A percentile compares a stretch with the other conserved stretches of the same genome.
Evolutionary conservation across 805 yeast genomes (phyloP).

Genomic region (Barnettozyma salicaria): DNA sequence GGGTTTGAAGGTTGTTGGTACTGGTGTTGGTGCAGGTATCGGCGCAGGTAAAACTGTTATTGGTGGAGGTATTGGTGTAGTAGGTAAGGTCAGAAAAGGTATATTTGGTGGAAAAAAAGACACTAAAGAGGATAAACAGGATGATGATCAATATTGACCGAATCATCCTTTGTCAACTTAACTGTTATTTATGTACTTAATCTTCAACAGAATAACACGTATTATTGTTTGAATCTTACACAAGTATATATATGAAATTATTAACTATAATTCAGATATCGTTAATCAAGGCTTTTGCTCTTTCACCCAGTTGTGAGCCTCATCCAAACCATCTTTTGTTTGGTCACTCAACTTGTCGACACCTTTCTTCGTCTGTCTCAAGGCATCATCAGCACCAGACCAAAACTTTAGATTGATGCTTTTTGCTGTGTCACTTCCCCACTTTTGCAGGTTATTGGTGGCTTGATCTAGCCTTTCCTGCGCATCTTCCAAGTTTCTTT

Average conservation of each 20-base stretch:
- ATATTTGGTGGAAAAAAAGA: constrained; percentile 31
- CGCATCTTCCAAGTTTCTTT: constrained; percentile 27
- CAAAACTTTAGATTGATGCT: constrained; percentile 27
- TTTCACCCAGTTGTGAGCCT: constrained; percentile 21
- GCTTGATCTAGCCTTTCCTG: constrained; percentile 19
- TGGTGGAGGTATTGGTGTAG: constrained; percentile 40
- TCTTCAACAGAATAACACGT: too few relatives aligned
- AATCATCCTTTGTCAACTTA: neutral
- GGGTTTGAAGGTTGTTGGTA: constrained; percentile 47
- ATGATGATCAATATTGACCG: neutral
- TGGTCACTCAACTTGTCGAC: constrained; percentile 20
- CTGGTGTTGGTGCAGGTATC: constrained; percentile 41
- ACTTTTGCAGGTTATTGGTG: constrained; percentile 16
- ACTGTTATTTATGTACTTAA: too few relatives aligned
- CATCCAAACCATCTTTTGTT: constrained; percentile 18
- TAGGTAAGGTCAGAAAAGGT: constrained; percentile 35
- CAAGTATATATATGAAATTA: too few relatives aligned
- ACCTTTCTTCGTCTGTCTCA: constrained; percentile 25
- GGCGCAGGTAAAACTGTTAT: constrained; percentile 39
- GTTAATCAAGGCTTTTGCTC: constrained; percentile 14
- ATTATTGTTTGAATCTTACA: too few relatives aligned
- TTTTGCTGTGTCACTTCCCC: constrained; percentile 22
- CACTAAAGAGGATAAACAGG: too few relatives aligned
- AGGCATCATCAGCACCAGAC: constrained; percentile 28
- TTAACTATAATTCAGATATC: neutral